Base-by-base conservation (phyloP, 1,284 basidiomycete genomes). In the Pseudozyma sp. region DNA sequence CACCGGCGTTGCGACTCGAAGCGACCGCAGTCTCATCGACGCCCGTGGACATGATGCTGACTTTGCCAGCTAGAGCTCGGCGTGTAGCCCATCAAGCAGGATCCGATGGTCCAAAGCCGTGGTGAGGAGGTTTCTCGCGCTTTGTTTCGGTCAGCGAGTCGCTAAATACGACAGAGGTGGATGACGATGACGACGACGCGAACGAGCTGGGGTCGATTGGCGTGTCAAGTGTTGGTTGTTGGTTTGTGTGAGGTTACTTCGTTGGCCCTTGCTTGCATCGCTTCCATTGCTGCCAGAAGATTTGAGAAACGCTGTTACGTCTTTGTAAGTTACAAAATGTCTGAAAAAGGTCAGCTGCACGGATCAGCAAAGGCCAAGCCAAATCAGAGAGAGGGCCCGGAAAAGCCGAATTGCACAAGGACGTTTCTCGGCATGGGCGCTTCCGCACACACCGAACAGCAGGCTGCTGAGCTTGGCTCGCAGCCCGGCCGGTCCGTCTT, bases 61-160 rank as follows among this genome's bases (percentile, higher is more conserved):
- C 33, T 19, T 54, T 35, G 17, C 51, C 40, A 43, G 13, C 24
- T 24, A 42, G 39, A 24, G 19, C n/a, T 16, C 30, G 37, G 63
- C 40, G 43, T 16, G 57, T 42, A 17, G 35, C 33, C 17, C 64
- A 67, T 67, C 49, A 54, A 67, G 30, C 30, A 19, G 10, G 48
- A 17, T 35, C 8, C 13, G 30, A 43, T 31, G 31, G 17, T 50
- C 33, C 8, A 19, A 33, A 33, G 46, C 46, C 9, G 31, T 10
- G 7, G 31, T 17, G 1, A 37, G 10, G 17, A 11, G 39, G 39
- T 42, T 16, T 2, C n/a, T 13, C 13, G 39, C 14, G 35, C 35
- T 37, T 1, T 24, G 24, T 24, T 4, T 24, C 24, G 1, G 24
- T 24, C 24, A 24, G 24, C 24, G 24, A 24, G 24, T 24, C 24